Conservation (phyloP, 495 filamentous ascomycete genomes). For the Pseudevernia furfuracea region DNA sequence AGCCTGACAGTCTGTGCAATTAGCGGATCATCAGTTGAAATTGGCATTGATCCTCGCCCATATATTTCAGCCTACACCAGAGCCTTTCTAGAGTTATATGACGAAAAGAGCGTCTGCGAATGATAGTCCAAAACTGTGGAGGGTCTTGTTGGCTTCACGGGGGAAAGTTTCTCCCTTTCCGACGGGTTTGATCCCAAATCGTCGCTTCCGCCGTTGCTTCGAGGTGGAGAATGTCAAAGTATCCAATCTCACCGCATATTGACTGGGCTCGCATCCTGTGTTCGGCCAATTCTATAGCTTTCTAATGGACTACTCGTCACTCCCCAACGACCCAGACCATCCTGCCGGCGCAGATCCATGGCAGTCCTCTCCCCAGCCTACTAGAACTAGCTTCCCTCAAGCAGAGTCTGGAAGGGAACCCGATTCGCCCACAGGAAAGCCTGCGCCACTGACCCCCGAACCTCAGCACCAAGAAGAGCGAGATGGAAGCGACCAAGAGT, state of each 20-base stretch:
- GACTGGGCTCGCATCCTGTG: not conserved
- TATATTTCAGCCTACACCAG: not conserved
- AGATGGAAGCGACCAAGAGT: constrained; percentile 20
- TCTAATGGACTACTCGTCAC: constrained; percentile 76
- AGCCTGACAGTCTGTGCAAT: not conserved
- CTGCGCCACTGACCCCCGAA: constrained; percentile 36
- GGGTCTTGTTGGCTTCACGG: not conserved
- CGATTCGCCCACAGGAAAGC: constrained; percentile 42
- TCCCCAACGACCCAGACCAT: constrained; percentile 66
- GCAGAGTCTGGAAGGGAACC: constrained; percentile 43
- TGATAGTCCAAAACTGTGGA: not conserved
- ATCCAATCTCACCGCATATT: not conserved
- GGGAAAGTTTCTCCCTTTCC: not conserved
- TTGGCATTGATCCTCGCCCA: not conserved
- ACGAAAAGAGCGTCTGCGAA: not conserved
- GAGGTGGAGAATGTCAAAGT: not conserved
- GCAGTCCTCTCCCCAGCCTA: constrained; percentile 59
- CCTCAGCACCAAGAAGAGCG: constrained; percentile 27
- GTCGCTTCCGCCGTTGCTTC: not conserved
- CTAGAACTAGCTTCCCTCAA: constrained; percentile 47
- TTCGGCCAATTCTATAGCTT: not conserved
- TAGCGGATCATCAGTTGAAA: not conserved
- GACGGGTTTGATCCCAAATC: not conserved
- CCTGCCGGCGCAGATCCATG: constrained; percentile 66
- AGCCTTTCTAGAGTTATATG: not conserved